Percentiles rank a stretch among this genome's conserved stretches.
These are phyloP conservation scores for Paramyrothecium roridum DNA, from an alignment of 2,329 filamentous ascomycete species.

Conservation along the genomic window DNA sequence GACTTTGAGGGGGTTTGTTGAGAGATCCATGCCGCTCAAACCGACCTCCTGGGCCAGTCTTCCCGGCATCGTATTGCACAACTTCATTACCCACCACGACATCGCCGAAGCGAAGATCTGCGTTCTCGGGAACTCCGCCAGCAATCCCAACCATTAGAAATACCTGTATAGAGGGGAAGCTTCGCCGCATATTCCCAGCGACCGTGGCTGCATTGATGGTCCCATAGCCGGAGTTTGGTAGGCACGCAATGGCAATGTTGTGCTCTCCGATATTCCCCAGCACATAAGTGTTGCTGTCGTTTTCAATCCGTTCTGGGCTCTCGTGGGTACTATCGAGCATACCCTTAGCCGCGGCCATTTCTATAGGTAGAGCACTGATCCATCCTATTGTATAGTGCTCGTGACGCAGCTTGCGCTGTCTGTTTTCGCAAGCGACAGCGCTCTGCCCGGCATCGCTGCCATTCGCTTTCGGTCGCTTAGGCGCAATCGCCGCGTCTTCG, in stretches of 20 bases:
- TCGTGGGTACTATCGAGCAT: constrained; percentile 13
- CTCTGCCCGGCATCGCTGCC: no score
- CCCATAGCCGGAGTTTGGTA: constrained; percentile 11
- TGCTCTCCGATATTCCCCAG: constrained; percentile 8
- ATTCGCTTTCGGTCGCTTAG: no score
- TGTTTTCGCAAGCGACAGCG: no score
- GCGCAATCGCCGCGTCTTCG: no score
- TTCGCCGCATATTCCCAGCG: constrained; percentile 5
- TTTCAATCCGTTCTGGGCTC: neutral
- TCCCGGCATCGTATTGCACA: neutral
- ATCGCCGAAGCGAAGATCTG: neutral
- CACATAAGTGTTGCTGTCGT: constrained; percentile 11
- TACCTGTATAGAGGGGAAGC: constrained; percentile 6
- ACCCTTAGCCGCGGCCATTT: constrained; percentile 9
- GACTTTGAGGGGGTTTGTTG: neutral
- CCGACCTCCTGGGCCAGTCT: neutral
- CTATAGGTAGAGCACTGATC: constrained; percentile 12
- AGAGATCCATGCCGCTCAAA: neutral
- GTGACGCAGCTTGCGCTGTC: neutral
- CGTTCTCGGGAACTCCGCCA: constrained; percentile 14
- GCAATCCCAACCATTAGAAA: constrained; percentile 21
- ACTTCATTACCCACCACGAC: neutral
- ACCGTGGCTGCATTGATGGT: constrained; percentile 9
- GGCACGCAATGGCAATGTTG: constrained; percentile 11
- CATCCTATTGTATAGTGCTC: constrained; percentile 12